Percentiles rank a stretch among this genome's conserved stretches.
Evolutionary conservation across 2,329 filamentous ascomycete genomes (phyloP).

Genomic region (Lachnellula occidentalis): DNA sequence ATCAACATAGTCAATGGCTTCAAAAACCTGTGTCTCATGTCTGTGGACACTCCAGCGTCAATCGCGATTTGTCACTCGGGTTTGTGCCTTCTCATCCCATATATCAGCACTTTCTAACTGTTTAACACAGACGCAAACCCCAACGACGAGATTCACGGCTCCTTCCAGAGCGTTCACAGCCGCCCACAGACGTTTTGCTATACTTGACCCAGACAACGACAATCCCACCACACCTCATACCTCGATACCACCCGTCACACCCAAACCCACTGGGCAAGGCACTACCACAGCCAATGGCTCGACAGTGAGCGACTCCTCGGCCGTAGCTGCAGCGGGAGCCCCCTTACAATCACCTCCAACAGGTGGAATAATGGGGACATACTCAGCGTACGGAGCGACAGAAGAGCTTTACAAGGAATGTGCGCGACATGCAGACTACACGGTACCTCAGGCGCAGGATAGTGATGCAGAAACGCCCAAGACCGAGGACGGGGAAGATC

Average conservation of each 20-base stretch:
- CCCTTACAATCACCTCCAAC: neutral
- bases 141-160: conserved; percentile 6
- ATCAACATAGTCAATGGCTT: conserved; percentile 15
- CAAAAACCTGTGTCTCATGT: conserved; percentile 26
- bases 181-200: conserved; percentile 23
- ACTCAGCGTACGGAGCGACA: conserved; percentile 74
- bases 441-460: conserved; percentile 19
- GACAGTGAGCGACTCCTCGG: conserved; percentile 22
- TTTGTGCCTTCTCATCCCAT: conserved; percentile 6
- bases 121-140: conserved; percentile 5
- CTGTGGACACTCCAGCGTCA: conserved; percentile 24
- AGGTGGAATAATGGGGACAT: conserved; percentile 50
- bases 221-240: conserved; percentile 10
- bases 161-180: conserved; percentile 21
- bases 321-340: conserved; percentile 5
- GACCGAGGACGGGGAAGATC: conserved; percentile 73
- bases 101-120: conserved; percentile 4
- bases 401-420: conserved; percentile 52
- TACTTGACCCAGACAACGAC: conserved; percentile 15
- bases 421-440: conserved; percentile 23
- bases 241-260: conserved; percentile 17
- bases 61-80: conserved; percentile 13
- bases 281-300: neutral
- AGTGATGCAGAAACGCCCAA: conserved; percentile 62
- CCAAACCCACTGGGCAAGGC: conserved; percentile 9